phyloP scores from a whole-genome alignment of 345 rosid genomes.

The Sonneratia caseolaris region DNA sequence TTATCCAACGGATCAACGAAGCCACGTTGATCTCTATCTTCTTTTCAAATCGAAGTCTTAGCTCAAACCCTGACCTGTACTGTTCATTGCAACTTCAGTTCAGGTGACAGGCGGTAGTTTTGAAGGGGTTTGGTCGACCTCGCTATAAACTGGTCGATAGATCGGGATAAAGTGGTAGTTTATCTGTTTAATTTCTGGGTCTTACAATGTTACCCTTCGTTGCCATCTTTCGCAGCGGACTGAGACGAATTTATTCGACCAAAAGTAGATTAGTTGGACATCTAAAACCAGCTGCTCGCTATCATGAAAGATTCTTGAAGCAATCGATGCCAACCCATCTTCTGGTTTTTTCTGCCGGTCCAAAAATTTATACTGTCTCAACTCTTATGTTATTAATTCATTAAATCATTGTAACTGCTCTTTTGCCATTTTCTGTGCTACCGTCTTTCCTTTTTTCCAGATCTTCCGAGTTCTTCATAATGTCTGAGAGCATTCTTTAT shows the following conservation, averaged over 20 bases:
- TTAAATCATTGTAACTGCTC: not conserved
- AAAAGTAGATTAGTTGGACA: not conserved
- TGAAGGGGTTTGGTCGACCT: too few species aligned
- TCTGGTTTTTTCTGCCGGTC: not conserved
- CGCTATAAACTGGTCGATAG: too few species aligned
- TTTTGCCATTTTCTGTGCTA: not conserved
- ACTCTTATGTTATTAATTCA: not conserved
- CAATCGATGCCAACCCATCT: not conserved
- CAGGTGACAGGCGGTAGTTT: too few species aligned
- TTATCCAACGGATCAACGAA: not conserved
- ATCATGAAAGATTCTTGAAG: slow-evolving; percentile 1
- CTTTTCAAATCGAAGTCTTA: too few species aligned
- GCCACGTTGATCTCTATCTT: not conserved
- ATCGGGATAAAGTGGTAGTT: too few species aligned
- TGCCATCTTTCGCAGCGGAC: not conserved
- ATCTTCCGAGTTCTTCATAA: not conserved
- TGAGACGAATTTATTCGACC: not conserved
- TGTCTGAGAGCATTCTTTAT: not conserved
- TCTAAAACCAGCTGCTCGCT: not conserved
- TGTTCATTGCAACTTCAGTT: too few species aligned
- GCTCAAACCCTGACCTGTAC: too few species aligned
- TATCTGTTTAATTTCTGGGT: not conserved
- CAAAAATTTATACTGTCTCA: not conserved
- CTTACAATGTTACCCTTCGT: not conserved
- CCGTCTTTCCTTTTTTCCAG: not conserved